Base-by-base conservation (phyloP, 352 stramenopile species). In the Globisporangium emineosum region DNA sequence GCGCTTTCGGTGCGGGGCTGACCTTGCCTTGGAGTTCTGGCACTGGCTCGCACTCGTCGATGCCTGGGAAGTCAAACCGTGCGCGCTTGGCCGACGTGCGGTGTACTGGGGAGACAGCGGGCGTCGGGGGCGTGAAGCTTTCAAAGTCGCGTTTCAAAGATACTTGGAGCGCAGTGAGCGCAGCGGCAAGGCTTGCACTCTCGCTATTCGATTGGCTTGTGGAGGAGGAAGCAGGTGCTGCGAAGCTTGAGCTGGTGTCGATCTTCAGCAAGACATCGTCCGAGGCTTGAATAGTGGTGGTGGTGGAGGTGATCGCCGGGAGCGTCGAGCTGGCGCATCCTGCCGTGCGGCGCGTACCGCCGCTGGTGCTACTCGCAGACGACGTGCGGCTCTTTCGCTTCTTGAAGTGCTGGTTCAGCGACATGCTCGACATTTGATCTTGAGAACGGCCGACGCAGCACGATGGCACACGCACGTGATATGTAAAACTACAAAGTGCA, bases 131-230 rank as follows among this genome's bases (percentile, higher is more conserved):
- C 42, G 83, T 76, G 32, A 89, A 89, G 54, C 76, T 86, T 27
- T 90, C 78, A 35, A 88, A 72, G 57, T 90, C 81, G 54, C 81
- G 82, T 67, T 88, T 90, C 25, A 91, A 69, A 43, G 85, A 91
- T 15, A 94, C 78, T 63, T 91, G 84, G 21, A 94, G 81, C 25
- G 81, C 80, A 0, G 72, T 90, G 33, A 91, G 64, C 10, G 81
- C 83, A 0, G 76, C 71, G 3, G 81, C 77, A 37, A 91, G 68
- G 60, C 76, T 89, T 27, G 76, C 76, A 30, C 72, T 63, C 57
- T 90, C 81, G 15, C 33, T 45, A 21, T 50, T 63, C 6, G 72
- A 25, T 33, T 58, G 52, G 65, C 53, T 45, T 19, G 19, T 40
- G 45, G 53, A 8, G 17, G 65, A 53, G 0, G 68, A 30, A 33